Evolutionary conservation across 176 grass and related monocot genomes (phyloP), one percentile per base, ranked within the genome.

Genomic region (Puccinellia tenuiflora): DNA sequence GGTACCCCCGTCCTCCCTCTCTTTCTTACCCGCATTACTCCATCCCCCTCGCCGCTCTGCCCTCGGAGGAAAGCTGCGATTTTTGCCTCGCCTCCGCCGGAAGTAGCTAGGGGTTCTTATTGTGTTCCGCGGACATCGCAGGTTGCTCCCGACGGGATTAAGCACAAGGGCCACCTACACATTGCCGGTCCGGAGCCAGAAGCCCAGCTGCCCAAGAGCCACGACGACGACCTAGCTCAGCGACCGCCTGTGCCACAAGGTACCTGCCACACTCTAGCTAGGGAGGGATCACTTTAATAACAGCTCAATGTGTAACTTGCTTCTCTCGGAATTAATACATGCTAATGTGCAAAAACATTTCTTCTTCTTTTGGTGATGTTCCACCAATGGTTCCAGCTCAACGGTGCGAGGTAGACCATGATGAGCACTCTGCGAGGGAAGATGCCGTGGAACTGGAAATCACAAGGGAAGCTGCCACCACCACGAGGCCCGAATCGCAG

Each of bases 61-160:
- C 61, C 16, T 16, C 8, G 1, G 24, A 28, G 65, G 1, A 37
- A 35, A 28, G 33, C 2, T 1, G 31, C 28, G 7, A 29, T 76
- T 90, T 80, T 57, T 55, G 52, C 46, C 81, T 68, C 53, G 31
- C 13, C 25, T 47, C 38, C 11, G 10, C 56, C 26, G 54, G 30
- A 64, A 12, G 11, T n/a, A n/a, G n/a, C n/a, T n/a, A n/a, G n/a
- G 71, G 65, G 20, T 78, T 79, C 54, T 86, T 11, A 83, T 80
- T 39, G 17, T 3, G 25, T 1, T 2, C 57, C 65, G 17, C 26
- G 28, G 53, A 20, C 40, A 80, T 67, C 50, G 84, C 80, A 90
- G 88, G 88, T 80, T 33, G 68, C 80, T 25, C 59, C 76, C 13
- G 76, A 87, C 59, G 39, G 39, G 42, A 18, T 79, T 60, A 87